Evolutionary conservation across 2,329 filamentous ascomycete genomes (phyloP), one percentile per base, ranked within the genome.

Genomic region (Orbilia blumenaviensis): DNA sequence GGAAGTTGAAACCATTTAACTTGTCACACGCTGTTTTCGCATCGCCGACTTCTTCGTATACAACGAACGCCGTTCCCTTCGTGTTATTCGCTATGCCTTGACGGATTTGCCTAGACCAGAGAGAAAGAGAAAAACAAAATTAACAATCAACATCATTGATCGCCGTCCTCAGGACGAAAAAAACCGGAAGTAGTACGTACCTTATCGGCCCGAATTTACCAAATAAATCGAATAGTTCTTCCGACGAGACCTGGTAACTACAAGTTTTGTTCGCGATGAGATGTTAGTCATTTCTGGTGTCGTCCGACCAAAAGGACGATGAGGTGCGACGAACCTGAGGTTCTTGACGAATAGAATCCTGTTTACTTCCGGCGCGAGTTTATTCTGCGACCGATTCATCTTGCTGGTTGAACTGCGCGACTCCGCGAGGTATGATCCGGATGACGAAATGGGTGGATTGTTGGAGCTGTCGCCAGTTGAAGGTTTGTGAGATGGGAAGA

Each of bases 321-420:
- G 38, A 23, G 2, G 2, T 21, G 12, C 16, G 46, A 85, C 87
- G 80, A 85, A 96, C 93, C 92, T 96, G 87, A 98, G 89, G 89
- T 99, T 98, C 92, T 98, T 98, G 82, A 98, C 94, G 89, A 98
- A 98, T 87, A 99, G 92, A 91, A 95, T 94, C 90, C 94, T 97
- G 81, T 98, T 98, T 87, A 97, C 94, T 92, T 99, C 95, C 86
- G 95, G 94, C 87, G 94, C 94, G 88, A 98, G 91, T 89, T 97
- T 98, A 86, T 90, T 91, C 87, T 76, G 72, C 66, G 89, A 90
- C 87, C 92, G 91, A 93, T 91, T 96, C 93, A 96, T 96, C 90
- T 89, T 91, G n/a, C n/a, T n/a, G 2, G 93, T 89, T 32, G 56
- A 46, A n/a, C 46, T 29, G 27, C 32, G 36, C 48, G 29, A 48